phyloP scores from a whole-genome alignment of 208 protist genomes.

The Sergeia podlipaevii region DNA sequence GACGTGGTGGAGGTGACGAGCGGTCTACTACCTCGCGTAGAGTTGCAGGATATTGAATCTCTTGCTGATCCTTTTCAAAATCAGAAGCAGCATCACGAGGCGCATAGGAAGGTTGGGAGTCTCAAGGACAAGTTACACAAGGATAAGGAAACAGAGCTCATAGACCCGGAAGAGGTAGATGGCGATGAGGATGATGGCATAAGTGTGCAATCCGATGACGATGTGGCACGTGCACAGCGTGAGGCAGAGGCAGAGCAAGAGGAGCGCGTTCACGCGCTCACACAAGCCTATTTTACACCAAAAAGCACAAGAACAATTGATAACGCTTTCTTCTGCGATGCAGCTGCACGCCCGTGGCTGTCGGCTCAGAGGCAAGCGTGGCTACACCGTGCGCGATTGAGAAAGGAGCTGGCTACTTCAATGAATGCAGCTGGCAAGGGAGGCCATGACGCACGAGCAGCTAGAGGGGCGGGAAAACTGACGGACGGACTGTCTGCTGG shows the following conservation, averaged over 20 bases:
- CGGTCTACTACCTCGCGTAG: background rate
- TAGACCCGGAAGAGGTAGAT: conserved; percentile 20
- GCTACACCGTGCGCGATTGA: conserved; percentile 71
- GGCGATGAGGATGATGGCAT: conserved; percentile 25
- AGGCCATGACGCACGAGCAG: background rate
- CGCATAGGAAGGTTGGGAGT: background rate
- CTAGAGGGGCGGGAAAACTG: background rate
- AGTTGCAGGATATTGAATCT: conserved; percentile 25
- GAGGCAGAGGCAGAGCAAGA: conserved; percentile 53
- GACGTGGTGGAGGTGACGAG: background rate
- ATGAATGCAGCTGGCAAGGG: conserved; percentile 1
- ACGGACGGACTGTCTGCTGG: background rate
- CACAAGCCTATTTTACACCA: conserved; percentile 65
- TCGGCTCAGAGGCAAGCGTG: conserved; percentile 45
- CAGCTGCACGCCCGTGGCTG: conserved; percentile 49
- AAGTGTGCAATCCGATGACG: conserved; percentile 38
- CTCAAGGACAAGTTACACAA: background rate
- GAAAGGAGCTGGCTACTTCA: conserved; percentile 50
- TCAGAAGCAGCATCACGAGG: background rate
- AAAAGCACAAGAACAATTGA: conserved; percentile 61
- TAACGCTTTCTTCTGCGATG: conserved; percentile 55
- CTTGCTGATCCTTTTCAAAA: conserved; percentile 2
- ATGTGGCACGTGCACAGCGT: conserved; percentile 35
- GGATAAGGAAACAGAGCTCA: conserved; percentile 1
- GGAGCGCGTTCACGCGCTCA: conserved; percentile 25